These are phyloP conservation scores for Leptographium procerum DNA, from an alignment of 2,329 filamentous ascomycete genomes.

Conservation along the genomic window DNA sequence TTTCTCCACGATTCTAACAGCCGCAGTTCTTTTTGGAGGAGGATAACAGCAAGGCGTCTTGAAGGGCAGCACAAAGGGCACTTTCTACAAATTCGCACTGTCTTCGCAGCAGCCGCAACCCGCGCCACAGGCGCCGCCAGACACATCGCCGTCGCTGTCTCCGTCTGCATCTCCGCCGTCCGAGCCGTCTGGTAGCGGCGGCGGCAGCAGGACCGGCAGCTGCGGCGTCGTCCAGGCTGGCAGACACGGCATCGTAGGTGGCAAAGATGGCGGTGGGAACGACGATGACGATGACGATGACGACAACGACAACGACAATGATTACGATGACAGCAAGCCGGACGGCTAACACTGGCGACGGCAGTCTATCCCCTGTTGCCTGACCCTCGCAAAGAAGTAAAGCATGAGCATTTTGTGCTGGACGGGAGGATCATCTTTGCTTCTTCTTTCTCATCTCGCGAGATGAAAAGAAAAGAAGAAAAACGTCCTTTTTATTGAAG, in stretches of 20 bases:
- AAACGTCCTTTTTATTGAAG: too few relatives aligned
- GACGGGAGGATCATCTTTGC: not conserved
- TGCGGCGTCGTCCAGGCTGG: not conserved
- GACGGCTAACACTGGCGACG: slow-evolving; percentile 48
- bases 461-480: too few relatives aligned
- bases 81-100: slow-evolving; percentile 12
- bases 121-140: not conserved
- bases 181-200: not conserved
- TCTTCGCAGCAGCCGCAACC: not conserved
- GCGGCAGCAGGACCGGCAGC: not conserved
- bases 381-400: slow-evolving; percentile 40
- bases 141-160: not conserved
- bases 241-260: not conserved
- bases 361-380: slow-evolving; percentile 57
- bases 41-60: slow-evolving; percentile 39
- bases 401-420: too few relatives aligned
- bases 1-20: not conserved
- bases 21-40: slow-evolving; percentile 90
- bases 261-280: too few relatives aligned
- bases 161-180: not conserved
- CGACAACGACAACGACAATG: slow-evolving; percentile 29
- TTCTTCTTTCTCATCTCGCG: too few relatives aligned
- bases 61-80: slow-evolving; percentile 47
- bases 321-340: slow-evolving; percentile 54
- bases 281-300: not conserved